Conservation (phyloP, 202 grass and related monocot species). For the Panicum hallii region DNA sequence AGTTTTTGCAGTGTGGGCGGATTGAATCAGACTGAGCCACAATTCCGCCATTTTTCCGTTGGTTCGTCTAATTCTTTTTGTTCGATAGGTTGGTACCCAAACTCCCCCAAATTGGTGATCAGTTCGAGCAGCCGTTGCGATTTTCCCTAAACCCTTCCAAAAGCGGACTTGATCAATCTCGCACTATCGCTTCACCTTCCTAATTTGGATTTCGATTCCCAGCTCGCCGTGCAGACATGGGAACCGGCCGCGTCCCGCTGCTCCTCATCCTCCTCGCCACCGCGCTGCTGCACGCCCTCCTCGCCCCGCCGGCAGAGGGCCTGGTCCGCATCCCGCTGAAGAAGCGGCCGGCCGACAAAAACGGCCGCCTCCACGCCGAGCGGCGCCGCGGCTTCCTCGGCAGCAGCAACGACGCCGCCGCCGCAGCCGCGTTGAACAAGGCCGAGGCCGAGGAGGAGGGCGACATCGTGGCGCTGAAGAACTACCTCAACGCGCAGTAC, state of each 20-base stretch:
- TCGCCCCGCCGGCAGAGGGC: slow-evolving; percentile 41
- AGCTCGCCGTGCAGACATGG: slow-evolving; percentile 50
- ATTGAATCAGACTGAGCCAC: not conserved
- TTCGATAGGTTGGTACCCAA: not conserved
- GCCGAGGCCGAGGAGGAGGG: slow-evolving; percentile 13
- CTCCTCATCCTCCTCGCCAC: slow-evolving; percentile 44
- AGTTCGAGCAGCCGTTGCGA: not conserved
- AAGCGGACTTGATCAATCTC: not conserved
- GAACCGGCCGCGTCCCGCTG: slow-evolving; percentile 26
- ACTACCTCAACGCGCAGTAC: slow-evolving; percentile 69
- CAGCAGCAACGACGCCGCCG: slow-evolving; percentile 21
- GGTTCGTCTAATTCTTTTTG: not conserved
- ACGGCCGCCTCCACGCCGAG: slow-evolving; percentile 4
- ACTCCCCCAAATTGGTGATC: not conserved
- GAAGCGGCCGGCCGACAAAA: slow-evolving; percentile 39
- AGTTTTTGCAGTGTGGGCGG: not conserved
- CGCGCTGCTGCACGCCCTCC: slow-evolving; percentile 41
- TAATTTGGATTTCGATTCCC: not conserved
- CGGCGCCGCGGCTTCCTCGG: slow-evolving; percentile 44
- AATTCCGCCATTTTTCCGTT: not conserved
- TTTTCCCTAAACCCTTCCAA: not conserved
- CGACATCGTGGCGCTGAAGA: slow-evolving; percentile 67
- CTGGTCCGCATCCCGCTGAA: slow-evolving; percentile 58
- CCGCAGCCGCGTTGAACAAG: not conserved
- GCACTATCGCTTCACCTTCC: not conserved